phyloP scores from a whole-genome alignment of 2,329 filamentous ascomycete genomes.

The Aspergillus versicolor region DNA sequence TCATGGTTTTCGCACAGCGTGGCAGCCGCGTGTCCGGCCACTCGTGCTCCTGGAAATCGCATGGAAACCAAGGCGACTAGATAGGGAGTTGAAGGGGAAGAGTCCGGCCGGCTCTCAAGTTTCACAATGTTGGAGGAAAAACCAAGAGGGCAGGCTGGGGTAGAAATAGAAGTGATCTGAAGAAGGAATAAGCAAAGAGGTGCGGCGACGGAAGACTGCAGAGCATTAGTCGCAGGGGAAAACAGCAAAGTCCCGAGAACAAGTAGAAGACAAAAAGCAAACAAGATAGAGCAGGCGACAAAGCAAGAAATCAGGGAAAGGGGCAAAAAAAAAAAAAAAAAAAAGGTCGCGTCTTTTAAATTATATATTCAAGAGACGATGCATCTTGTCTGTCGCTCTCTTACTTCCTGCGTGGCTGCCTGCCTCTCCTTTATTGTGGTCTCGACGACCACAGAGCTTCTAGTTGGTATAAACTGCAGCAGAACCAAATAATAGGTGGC shows the following conservation, averaged over 20 bases:
- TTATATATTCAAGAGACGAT: conserved; percentile 21
- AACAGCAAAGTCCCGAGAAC: conserved; percentile 3
- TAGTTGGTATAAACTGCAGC: conserved; percentile 17
- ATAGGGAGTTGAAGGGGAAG: conserved; percentile 3
- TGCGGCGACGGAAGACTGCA: conserved; percentile 10
- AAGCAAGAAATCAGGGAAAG: background rate
- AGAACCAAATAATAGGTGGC: conserved; percentile 13
- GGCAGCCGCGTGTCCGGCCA: conserved; percentile 35
- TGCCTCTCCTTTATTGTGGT: conserved; percentile 3
- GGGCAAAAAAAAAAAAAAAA: background rate
- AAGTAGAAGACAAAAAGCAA: conserved; percentile 13
- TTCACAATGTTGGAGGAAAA: conserved; percentile 6
- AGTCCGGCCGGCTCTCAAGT: background rate
- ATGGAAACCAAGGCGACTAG: conserved; percentile 27
- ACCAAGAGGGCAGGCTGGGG: background rate
- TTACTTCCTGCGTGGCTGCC: conserved; percentile 2
- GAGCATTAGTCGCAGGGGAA: conserved; percentile 1
- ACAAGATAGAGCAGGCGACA: background rate
- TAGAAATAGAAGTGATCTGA: conserved; percentile 2
- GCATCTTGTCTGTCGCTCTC: conserved; percentile 21
- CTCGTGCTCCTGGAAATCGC: conserved; percentile 28
- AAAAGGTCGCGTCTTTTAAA: conserved; percentile 1
- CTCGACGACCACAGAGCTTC: conserved; percentile 1
- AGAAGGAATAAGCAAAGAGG: conserved; percentile 16
- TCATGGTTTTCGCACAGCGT: conserved; percentile 32